These are phyloP conservation scores for Waltergamsia citrina DNA, from an alignment of 2,329 filamentous ascomycete species.

Conservation along the genomic window DNA sequence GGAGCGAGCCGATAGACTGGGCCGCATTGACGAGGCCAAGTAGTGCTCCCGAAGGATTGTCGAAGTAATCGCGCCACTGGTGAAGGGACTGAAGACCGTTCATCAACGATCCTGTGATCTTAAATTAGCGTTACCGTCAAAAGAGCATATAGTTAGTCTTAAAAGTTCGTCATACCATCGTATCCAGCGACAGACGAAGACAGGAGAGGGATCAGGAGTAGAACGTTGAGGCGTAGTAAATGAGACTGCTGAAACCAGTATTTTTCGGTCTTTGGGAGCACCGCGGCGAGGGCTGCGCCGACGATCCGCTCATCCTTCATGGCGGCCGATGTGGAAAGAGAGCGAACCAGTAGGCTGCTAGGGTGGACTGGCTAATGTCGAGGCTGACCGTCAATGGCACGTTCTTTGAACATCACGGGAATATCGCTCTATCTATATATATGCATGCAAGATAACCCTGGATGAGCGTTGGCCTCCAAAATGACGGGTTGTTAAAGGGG, in stretches of 20 bases:
- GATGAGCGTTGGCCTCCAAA: no score
- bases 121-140: background rate
- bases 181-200: conserved; percentile 31
- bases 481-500: no score
- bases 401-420: no score
- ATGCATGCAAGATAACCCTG: no score
- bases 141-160: background rate
- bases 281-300: conserved; percentile 2
- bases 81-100: conserved; percentile 28
- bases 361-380: no score
- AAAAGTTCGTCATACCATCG: conserved; percentile 26
- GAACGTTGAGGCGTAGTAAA: conserved; percentile 27
- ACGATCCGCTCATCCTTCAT: background rate
- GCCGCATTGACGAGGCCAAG: conserved; percentile 22
- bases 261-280: conserved; percentile 25
- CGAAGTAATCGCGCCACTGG: conserved; percentile 27
- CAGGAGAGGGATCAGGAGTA: conserved; percentile 28
- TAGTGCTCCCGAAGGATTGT: conserved; percentile 15
- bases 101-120: conserved; percentile 19
- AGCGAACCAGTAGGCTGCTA: no score
- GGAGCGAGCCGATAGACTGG: conserved; percentile 22
- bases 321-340: no score
- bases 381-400: no score
- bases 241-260: conserved; percentile 30
- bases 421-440: no score